phyloP scores from a whole-genome alignment of 768 basidiomycete genomes.

The Polyporus arcularius region DNA sequence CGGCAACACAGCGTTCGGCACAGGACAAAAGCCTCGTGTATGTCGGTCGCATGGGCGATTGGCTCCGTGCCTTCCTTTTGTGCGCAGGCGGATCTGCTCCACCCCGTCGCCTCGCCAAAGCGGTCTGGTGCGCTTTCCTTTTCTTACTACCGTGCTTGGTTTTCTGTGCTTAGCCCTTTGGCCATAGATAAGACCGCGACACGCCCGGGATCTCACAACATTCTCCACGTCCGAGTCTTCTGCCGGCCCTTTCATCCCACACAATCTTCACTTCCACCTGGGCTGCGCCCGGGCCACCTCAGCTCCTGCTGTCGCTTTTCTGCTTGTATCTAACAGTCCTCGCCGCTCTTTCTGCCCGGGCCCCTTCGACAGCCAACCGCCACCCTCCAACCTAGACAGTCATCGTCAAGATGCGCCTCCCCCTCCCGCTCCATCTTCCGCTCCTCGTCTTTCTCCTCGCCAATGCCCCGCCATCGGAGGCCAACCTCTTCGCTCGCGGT shows the following conservation, averaged over 20 bases:
- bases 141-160: no score
- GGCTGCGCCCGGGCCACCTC: conserved; percentile 15
- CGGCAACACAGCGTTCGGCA: conserved; percentile 7
- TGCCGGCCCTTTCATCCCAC: conserved; percentile 7
- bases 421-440: conserved; percentile 27
- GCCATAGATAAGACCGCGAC: background rate
- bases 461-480: conserved; percentile 30
- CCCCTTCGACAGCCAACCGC: background rate
- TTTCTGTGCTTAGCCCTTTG: no score
- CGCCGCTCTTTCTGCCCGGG: background rate
- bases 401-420: conserved; percentile 19
- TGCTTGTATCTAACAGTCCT: background rate
- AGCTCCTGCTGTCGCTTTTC: background rate
- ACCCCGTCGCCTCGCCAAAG: conserved; percentile 14
- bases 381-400: background rate
- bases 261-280: conserved; percentile 11
- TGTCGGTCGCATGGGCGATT: background rate
- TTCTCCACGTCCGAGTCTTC: conserved; percentile 5
- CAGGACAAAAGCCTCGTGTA: conserved; percentile 17
- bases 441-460: conserved; percentile 35
- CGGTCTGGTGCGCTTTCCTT: background rate
- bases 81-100: conserved; percentile 13
- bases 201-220: background rate
- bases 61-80: conserved; percentile 13
- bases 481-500: conserved; percentile 26